Percentiles rank a stretch among this genome's conserved stretches.
These are phyloP conservation scores for Alternaria rosae DNA, from an alignment of 2,329 filamentous ascomycete species.

Conservation along the genomic window DNA sequence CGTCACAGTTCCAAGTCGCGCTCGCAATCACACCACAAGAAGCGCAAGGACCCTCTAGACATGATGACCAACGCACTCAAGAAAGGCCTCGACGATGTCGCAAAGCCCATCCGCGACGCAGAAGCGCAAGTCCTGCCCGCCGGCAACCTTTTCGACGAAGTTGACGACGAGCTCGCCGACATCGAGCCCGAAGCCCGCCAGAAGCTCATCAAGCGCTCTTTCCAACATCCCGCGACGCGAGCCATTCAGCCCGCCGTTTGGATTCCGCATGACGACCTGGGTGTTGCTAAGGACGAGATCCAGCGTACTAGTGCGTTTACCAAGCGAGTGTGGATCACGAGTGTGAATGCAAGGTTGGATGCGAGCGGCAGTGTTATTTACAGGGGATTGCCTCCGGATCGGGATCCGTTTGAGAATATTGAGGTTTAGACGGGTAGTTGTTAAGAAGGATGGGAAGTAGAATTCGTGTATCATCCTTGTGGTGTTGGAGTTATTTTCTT, in stretches of 20 bases:
- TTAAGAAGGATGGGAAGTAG: neutral
- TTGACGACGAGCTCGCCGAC: slow-evolving; percentile 93
- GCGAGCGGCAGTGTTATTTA: slow-evolving; percentile 84
- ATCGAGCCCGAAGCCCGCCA: slow-evolving; percentile 90
- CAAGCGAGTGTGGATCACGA: slow-evolving; percentile 85
- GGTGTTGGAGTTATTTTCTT: neutral
- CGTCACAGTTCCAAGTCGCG: slow-evolving; percentile 38
- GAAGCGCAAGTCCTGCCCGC: slow-evolving; percentile 66
- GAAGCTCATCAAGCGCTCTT: slow-evolving; percentile 82
- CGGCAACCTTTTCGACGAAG: slow-evolving; percentile 83
- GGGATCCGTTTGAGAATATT: slow-evolving; percentile 51
- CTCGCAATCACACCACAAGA: slow-evolving; percentile 32
- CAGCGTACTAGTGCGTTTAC: slow-evolving; percentile 77
- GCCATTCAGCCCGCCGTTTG: slow-evolving; percentile 87
- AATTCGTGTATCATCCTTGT: neutral
- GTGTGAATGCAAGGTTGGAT: slow-evolving; percentile 88
- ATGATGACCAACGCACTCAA: slow-evolving; percentile 35
- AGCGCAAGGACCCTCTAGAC: slow-evolving; percentile 39
- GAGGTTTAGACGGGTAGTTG: slow-evolving; percentile 33
- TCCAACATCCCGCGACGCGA: slow-evolving; percentile 87
- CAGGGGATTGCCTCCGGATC: slow-evolving; percentile 84
- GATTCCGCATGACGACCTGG: slow-evolving; percentile 90
- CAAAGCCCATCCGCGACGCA: slow-evolving; percentile 44
- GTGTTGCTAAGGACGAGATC: slow-evolving; percentile 91
- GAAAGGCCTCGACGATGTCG: slow-evolving; percentile 37